A percentile compares a stretch with the other conserved stretches of the same genome.
These are phyloP conservation scores for Aspergillus sp. DNA, from an alignment of 2,329 filamentous ascomycete genomes.

Conservation along the genomic window DNA sequence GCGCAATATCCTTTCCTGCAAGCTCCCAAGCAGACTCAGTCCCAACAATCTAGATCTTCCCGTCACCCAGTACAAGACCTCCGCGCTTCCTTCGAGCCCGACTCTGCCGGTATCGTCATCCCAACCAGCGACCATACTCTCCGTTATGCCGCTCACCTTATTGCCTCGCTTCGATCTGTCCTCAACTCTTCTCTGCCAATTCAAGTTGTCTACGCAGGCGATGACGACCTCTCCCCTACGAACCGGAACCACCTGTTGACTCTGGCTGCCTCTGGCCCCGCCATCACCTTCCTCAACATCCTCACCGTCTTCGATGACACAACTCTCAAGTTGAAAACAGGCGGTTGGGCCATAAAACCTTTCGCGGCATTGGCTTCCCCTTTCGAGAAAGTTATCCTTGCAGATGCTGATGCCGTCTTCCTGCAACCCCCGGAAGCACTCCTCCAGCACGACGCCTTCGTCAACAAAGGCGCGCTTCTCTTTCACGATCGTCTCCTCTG, in stretches of 20 bases:
- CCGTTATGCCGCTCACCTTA: slow-evolving; percentile 11
- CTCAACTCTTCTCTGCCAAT: slow-evolving; percentile 8
- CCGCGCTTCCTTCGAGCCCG: slow-evolving; percentile 4
- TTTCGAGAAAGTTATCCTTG: slow-evolving; percentile 11
- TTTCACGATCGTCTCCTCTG: slow-evolving; percentile 12
- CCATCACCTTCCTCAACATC: slow-evolving; percentile 13
- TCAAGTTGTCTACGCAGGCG: slow-evolving; percentile 11
- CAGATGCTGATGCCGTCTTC: slow-evolving; percentile 11
- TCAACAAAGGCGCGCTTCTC: slow-evolving; percentile 1
- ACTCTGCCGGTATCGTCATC: slow-evolving; percentile 9
- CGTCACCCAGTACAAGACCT: not conserved
- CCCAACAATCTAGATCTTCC: not conserved
- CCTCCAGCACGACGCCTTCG: slow-evolving; percentile 2
- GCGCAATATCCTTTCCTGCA: slow-evolving; percentile 8
- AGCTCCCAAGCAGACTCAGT: not conserved
- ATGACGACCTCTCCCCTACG: not conserved
- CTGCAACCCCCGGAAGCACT: slow-evolving; percentile 12
- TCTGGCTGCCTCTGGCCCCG: not conserved
- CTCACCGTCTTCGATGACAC: slow-evolving; percentile 10
- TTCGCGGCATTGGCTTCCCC: slow-evolving; percentile 12
- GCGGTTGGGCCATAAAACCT: slow-evolving; percentile 14
- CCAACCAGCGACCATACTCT: slow-evolving; percentile 14
- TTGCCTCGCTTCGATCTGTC: slow-evolving; percentile 8
- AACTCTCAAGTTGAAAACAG: not conserved
- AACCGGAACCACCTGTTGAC: not conserved